These are phyloP conservation scores for Manihot esculenta DNA, from an alignment of 441 rosid genomes.

Conservation along the genomic window DNA sequence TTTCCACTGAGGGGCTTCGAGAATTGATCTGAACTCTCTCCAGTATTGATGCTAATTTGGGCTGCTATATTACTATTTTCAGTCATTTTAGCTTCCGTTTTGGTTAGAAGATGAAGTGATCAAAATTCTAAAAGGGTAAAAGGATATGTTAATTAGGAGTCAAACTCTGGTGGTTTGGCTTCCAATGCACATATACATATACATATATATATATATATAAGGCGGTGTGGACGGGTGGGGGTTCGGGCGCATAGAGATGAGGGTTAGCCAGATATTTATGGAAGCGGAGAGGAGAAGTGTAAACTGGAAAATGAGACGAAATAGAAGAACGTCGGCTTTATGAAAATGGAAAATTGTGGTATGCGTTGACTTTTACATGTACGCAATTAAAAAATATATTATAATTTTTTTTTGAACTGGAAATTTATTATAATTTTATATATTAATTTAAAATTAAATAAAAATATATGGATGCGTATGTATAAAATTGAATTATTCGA, in stretches of 20 bases:
- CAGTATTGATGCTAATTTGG: background rate
- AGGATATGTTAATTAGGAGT: no score
- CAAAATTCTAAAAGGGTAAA: background rate
- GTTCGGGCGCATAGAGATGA: background rate
- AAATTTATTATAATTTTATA: no score
- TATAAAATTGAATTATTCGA: no score
- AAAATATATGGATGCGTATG: no score
- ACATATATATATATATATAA: no score
- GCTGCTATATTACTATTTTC: background rate
- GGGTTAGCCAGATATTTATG: background rate
- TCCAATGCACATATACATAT: no score
- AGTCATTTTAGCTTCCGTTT: constrained; percentile 10
- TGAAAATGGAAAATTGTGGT: background rate
- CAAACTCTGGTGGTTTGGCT: no score
- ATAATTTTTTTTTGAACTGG: no score
- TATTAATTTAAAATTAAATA: no score
- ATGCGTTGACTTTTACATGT: no score
- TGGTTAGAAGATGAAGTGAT: background rate
- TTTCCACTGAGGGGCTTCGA: constrained; percentile 12
- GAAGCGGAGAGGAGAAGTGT: background rate
- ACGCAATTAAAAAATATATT: no score
- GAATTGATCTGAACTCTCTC: background rate
- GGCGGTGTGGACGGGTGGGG: no score
- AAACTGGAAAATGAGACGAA: background rate
- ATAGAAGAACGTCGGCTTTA: background rate